Evolutionary conservation across 2,329 filamentous ascomycete species (phyloP).

Genomic region (Tolypocladium capitatum): DNA sequence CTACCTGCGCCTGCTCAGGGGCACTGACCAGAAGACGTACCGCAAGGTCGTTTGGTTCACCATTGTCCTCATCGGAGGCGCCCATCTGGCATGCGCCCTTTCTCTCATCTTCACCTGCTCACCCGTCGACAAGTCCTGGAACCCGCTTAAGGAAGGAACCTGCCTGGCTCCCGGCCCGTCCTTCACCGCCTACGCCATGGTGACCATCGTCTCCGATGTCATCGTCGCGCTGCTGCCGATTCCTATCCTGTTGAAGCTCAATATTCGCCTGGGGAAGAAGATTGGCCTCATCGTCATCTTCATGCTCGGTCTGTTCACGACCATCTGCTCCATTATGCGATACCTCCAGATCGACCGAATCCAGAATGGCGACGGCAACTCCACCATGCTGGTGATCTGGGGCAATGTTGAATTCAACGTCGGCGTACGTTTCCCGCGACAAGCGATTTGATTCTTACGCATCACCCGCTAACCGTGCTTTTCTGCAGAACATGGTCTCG

Average conservation of each 20-base stretch:
- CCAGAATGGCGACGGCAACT: slow-evolving; percentile 36
- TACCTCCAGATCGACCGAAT: slow-evolving; percentile 38
- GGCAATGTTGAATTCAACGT: slow-evolving; percentile 45
- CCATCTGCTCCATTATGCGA: slow-evolving; percentile 38
- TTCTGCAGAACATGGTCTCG: slow-evolving; percentile 29
- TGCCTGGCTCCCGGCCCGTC: slow-evolving; percentile 33
- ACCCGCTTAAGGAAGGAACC: slow-evolving; percentile 21
- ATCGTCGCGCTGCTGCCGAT: slow-evolving; percentile 36
- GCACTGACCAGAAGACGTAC: slow-evolving; percentile 31
- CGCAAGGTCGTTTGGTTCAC: slow-evolving; percentile 29
- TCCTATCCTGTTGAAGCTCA: slow-evolving; percentile 33
- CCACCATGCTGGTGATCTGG: slow-evolving; percentile 43
- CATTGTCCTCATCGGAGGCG: slow-evolving; percentile 28
- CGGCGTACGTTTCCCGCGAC: slow-evolving; percentile 25
- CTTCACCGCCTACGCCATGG: slow-evolving; percentile 36
- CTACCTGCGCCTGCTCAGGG: slow-evolving; percentile 35
- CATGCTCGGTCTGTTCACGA: slow-evolving; percentile 39
- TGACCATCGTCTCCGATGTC: slow-evolving; percentile 38
- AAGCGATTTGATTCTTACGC: neutral
- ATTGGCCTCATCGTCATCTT: slow-evolving; percentile 37
- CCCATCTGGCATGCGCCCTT: slow-evolving; percentile 34
- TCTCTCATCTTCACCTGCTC: slow-evolving; percentile 36
- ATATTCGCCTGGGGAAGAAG: slow-evolving; percentile 34
- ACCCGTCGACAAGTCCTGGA: slow-evolving; percentile 35
- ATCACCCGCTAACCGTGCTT: neutral